phyloP scores from a whole-genome alignment of 257 asterid species.

The Catharanthus roseus region DNA sequence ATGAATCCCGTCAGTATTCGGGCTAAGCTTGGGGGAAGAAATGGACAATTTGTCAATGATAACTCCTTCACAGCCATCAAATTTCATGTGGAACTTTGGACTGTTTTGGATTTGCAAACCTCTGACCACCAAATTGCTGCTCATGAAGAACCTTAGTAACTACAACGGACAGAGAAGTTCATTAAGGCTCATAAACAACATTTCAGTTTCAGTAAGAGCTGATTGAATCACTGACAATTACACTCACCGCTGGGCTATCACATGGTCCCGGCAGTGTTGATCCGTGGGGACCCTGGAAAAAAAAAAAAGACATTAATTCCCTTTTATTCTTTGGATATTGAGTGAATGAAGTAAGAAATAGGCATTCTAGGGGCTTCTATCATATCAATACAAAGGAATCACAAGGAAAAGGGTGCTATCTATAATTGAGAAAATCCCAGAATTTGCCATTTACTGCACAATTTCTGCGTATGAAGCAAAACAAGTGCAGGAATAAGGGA shows the following conservation, averaged over 20 bases:
- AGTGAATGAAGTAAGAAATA: not conserved
- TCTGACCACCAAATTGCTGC: slow-evolving; percentile 66
- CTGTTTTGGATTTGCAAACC: slow-evolving; percentile 74
- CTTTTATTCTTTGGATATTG: not conserved
- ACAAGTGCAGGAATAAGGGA: not conserved
- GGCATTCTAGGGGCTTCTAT: not conserved
- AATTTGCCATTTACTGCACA: not conserved
- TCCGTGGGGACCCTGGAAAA: slow-evolving; percentile 83
- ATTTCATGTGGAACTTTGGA: slow-evolving; percentile 87
- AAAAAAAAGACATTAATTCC: slow-evolving; percentile 24
- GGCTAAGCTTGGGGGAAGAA: slow-evolving; percentile 86
- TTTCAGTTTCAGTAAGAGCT: not conserved
- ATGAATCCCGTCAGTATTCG: slow-evolving; percentile 94
- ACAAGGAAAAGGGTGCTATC: not conserved
- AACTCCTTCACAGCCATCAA: slow-evolving; percentile 81
- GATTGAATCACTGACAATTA: not conserved
- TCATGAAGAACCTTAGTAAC: slow-evolving; percentile 86
- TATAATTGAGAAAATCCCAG: not conserved
- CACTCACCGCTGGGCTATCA: slow-evolving; percentile 88
- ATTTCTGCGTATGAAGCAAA: not conserved
- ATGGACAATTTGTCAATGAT: slow-evolving; percentile 57
- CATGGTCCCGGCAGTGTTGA: slow-evolving; percentile 92
- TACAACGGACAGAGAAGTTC: slow-evolving; percentile 16
- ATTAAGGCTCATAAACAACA: not conserved
- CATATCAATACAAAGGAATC: not conserved